These are phyloP conservation scores for Penicillium cataractarum DNA, from an alignment of 495 filamentous ascomycete genomes.

Conservation along the genomic window DNA sequence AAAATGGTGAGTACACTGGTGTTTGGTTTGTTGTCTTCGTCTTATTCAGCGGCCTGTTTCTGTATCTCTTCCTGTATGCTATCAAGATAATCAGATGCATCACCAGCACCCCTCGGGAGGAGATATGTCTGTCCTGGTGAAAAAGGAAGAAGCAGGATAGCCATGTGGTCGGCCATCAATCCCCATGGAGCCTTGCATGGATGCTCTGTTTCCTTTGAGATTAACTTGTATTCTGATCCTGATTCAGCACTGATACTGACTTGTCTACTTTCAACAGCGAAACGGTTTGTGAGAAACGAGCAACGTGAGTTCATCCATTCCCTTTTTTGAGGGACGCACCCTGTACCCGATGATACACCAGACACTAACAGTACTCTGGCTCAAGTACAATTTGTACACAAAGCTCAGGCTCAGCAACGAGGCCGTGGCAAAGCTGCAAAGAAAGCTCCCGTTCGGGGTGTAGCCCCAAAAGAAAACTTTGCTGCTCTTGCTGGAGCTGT, in stretches of 20 bases:
- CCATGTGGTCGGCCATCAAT: too few relatives aligned
- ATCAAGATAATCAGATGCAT: too few relatives aligned
- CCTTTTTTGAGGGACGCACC: too few relatives aligned
- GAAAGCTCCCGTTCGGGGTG: too few relatives aligned
- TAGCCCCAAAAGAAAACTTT: too few relatives aligned
- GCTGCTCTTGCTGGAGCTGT: too few relatives aligned
- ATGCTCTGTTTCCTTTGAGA: background rate
- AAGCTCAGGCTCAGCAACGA: background rate
- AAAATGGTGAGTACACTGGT: conserved; percentile 36
- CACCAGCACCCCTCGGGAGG: background rate
- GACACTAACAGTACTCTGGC: background rate
- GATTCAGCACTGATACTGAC: background rate
- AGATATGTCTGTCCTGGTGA: background rate
- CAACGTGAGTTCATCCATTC: background rate
- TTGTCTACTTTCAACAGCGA: background rate
- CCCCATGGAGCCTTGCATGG: too few relatives aligned
- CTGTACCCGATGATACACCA: background rate
- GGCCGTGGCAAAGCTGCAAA: background rate
- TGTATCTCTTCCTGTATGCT: conserved; percentile 39
- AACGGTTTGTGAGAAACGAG: background rate
- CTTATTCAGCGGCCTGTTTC: conserved; percentile 35
- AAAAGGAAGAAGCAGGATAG: background rate
- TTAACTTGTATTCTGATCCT: background rate
- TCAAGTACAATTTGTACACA: background rate
- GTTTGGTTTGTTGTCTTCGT: conserved; percentile 36